Percentiles rank a stretch among this genome's conserved stretches.
phyloP scores from a whole-genome alignment of 371 early-diverging fungal species.

The Coemansia sp. region DNA sequence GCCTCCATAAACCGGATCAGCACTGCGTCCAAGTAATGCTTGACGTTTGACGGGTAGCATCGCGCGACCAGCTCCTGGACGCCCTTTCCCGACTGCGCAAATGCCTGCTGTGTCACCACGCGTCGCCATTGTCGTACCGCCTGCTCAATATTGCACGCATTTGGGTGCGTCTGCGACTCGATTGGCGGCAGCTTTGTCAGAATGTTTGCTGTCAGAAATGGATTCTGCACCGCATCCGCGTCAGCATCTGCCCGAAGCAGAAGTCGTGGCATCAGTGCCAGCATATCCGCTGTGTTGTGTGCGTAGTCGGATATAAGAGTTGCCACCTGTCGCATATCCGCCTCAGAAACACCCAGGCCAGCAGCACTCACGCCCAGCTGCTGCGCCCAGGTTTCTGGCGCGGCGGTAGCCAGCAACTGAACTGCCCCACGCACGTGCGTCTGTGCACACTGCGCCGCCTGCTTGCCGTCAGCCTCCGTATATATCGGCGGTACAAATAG shows the following conservation, averaged over 20 bases:
- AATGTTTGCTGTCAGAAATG: constrained; percentile 26
- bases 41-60: constrained; percentile 37
- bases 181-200: constrained; percentile 22
- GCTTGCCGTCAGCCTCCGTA: constrained; percentile 2
- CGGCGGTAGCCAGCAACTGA: constrained; percentile 2
- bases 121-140: constrained; percentile 40
- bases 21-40: constrained; percentile 41
- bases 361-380: constrained; percentile 9
- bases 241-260: neutral
- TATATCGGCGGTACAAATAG: constrained; percentile 38
- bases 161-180: constrained; percentile 21
- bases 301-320: constrained; percentile 17
- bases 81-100: constrained; percentile 18
- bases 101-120: constrained; percentile 17
- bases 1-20: constrained; percentile 43
- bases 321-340: constrained; percentile 36
- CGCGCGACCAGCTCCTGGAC: constrained; percentile 28
- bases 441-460: constrained; percentile 11
- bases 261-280: constrained; percentile 13
- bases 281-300: constrained; percentile 11
- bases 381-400: constrained; percentile 1
- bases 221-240: constrained; percentile 4
- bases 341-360: constrained; percentile 5
- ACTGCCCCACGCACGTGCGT: constrained; percentile 16
- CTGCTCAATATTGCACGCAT: constrained; percentile 20